These are phyloP conservation scores for Syncephalastrum sp. DNA, from an alignment of 371 early-diverging fungal species.

Conservation along the genomic window DNA sequence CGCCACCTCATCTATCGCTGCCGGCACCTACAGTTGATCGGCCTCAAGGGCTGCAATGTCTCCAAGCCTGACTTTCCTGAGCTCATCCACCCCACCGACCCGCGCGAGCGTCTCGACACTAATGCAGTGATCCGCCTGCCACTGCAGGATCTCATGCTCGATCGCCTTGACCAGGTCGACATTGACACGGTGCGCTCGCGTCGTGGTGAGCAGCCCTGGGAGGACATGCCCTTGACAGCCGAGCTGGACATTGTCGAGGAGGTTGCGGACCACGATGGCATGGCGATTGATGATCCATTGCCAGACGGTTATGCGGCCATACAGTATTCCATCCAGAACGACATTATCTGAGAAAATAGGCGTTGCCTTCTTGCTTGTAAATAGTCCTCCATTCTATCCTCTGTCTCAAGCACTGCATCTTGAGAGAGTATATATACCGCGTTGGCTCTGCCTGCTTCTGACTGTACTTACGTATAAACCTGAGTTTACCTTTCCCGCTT, in stretches of 20 bases:
- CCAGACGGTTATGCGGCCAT: neutral
- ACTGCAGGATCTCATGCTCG: conserved; percentile 6
- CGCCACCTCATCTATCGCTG: conserved; percentile 25
- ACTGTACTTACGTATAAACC: neutral
- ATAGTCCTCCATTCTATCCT: neutral
- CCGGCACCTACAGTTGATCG: conserved; percentile 30
- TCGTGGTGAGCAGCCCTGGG: neutral
- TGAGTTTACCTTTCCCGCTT: too few relatives aligned
- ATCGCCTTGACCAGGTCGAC: conserved; percentile 10
- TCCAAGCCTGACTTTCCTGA: conserved; percentile 31
- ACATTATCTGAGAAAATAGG: too few relatives aligned
- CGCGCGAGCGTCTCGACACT: neutral
- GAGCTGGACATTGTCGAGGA: neutral
- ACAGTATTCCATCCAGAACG: too few relatives aligned
- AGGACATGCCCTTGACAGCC: neutral
- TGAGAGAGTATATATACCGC: neutral
- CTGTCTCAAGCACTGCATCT: neutral
- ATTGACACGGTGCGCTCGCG: neutral
- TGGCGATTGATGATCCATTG: neutral
- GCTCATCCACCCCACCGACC: conserved; percentile 5
- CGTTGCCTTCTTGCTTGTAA: neutral
- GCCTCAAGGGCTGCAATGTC: conserved; percentile 35
- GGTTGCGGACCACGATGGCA: neutral
- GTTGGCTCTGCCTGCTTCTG: neutral
- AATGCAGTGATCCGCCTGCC: neutral